Conservation (phyloP, 108 stramenopile species). For the Fistulifera pelliculosa region DNA sequence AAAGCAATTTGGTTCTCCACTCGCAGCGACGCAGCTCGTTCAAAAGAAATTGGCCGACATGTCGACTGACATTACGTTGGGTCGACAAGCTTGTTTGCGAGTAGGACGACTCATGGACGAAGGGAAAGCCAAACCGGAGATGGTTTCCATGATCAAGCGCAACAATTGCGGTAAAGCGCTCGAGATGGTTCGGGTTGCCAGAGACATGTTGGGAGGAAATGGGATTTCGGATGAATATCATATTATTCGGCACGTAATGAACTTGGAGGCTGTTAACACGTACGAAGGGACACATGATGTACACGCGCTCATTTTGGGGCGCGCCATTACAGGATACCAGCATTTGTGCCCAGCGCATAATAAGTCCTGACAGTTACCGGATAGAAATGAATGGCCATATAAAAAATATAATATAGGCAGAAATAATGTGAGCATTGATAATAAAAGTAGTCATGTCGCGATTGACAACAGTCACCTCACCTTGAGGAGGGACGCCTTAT, state of each 20-base stretch:
- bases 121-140: constrained; percentile 65
- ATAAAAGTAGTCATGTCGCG: too few relatives aligned
- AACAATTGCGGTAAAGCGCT: constrained; percentile 91
- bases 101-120: constrained; percentile 86
- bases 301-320: constrained; percentile 91
- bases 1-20: constrained; percentile 87
- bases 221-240: constrained; percentile 96
- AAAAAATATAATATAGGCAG: too few relatives aligned
- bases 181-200: constrained; percentile 68
- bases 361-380: too few relatives aligned
- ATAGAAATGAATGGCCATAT: too few relatives aligned
- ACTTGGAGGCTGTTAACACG: constrained; percentile 96
- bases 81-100: constrained; percentile 61
- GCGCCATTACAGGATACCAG: constrained; percentile 86
- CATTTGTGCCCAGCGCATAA: constrained; percentile 52
- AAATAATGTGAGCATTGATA: too few relatives aligned
- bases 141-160: constrained; percentile 91
- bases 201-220: constrained; percentile 96
- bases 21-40: constrained; percentile 90
- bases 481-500: too few relatives aligned
- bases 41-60: constrained; percentile 95
- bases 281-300: constrained; percentile 98
- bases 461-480: too few relatives aligned
- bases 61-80: constrained; percentile 77
- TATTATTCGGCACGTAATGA: constrained; percentile 90